phyloP scores from a whole-genome alignment of 2,329 filamentous ascomycete genomes.

The Chaetomiaceae sp. region DNA sequence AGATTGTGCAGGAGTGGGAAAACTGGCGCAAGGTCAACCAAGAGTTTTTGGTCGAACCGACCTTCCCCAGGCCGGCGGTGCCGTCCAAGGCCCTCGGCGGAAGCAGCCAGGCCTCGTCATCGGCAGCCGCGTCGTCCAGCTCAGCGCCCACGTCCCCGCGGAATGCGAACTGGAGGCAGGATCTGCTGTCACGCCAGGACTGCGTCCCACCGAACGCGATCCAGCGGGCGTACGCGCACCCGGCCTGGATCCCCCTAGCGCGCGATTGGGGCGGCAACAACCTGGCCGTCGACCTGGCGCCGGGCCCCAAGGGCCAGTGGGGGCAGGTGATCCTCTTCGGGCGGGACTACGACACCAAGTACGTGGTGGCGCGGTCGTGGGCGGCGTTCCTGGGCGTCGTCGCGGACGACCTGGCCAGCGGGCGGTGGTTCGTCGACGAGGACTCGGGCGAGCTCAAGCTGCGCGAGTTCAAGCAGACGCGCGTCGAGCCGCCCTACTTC shows the following conservation, averaged over 20 bases:
- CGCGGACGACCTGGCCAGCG: conserved; percentile 83
- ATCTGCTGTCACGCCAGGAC: conserved; percentile 76
- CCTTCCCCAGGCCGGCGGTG: conserved; percentile 52
- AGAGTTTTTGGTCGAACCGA: conserved; percentile 64
- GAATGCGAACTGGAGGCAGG: conserved; percentile 72
- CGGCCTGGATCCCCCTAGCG: conserved; percentile 90
- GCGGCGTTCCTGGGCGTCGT: conserved; percentile 76
- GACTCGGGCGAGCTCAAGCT: conserved; percentile 88
- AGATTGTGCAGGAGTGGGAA: conserved; percentile 95
- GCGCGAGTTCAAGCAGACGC: conserved; percentile 80
- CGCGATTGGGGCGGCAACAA: conserved; percentile 99
- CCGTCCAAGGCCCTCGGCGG: conserved; percentile 68
- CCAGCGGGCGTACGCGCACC: conserved; percentile 88
- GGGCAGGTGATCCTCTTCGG: conserved; percentile 96
- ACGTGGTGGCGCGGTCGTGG: conserved; percentile 92
- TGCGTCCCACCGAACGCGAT: conserved; percentile 81
- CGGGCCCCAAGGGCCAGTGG: conserved; percentile 85
- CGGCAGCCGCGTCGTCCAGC: conserved; percentile 48
- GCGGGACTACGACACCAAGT: conserved; percentile 97
- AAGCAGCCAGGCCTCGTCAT: conserved; percentile 59
- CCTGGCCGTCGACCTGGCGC: conserved; percentile 85
- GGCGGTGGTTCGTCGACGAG: conserved; percentile 89
- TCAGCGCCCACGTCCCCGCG: conserved; percentile 42
- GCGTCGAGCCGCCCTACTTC: conserved; percentile 87
- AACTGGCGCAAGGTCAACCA: conserved; percentile 94